phyloP scores from a whole-genome alignment of 129 eudicot genomes.

The Gnaphalium uliginosum region DNA sequence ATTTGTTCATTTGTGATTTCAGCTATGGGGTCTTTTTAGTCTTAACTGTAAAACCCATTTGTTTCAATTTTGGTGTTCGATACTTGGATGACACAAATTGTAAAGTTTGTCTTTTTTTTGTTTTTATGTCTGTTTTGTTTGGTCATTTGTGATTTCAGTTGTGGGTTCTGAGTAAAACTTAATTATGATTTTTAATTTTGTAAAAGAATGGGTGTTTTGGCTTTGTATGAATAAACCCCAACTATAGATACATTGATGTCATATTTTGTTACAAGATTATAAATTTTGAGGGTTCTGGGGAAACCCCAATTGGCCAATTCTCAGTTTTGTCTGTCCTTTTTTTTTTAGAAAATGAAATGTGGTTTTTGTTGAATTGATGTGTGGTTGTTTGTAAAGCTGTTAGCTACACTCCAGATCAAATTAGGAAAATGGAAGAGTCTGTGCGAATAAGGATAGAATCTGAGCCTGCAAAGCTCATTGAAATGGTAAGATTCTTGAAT shows the following conservation, averaged over 20 bases:
- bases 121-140: conserved; percentile 3
- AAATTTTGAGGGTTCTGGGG: not conserved
- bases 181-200: not conserved
- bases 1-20: conserved; percentile 3
- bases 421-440: conserved; percentile 78
- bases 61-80: conserved; percentile 16
- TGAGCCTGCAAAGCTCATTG: conserved; percentile 68
- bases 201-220: no score
- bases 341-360: not conserved
- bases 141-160: not conserved
- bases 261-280: not conserved
- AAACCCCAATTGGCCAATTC: conserved; percentile 6
- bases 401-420: conserved; percentile 65
- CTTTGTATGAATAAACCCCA: not conserved
- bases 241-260: not conserved
- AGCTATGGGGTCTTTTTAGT: conserved; percentile 14
- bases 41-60: conserved; percentile 9
- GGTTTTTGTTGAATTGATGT: conserved; percentile 6
- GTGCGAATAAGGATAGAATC: conserved; percentile 57
- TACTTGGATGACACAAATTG: conserved; percentile 13
- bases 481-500: conserved; percentile 53
- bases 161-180: not conserved
- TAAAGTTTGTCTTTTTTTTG: conserved; percentile 11
- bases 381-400: conserved; percentile 40
- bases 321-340: not conserved